Percentiles rank a stretch among this genome's conserved stretches.
phyloP scores from a whole-genome alignment of 352 stramenopile genomes.

The Phytopythium mirpurense region DNA sequence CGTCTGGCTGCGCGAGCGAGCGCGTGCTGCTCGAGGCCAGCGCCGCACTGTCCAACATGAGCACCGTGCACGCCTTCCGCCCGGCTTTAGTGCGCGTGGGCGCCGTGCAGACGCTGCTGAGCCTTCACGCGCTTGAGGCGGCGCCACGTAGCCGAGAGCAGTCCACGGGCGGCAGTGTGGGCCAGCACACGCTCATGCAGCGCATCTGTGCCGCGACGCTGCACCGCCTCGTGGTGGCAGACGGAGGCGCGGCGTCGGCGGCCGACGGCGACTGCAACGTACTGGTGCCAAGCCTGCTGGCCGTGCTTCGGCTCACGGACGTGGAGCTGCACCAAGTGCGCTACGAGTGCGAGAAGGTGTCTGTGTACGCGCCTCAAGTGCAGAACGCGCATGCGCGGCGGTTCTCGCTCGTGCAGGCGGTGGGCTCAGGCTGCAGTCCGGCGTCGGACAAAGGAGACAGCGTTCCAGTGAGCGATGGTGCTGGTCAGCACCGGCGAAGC shows the following conservation, averaged over 20 bases:
- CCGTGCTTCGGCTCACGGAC: conserved; percentile 47
- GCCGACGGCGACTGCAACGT: conserved; percentile 1
- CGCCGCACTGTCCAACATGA: conserved; percentile 63
- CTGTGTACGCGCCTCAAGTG: conserved; percentile 23
- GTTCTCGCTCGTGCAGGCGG: neutral
- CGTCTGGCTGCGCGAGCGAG: conserved; percentile 21
- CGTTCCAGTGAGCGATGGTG: no score
- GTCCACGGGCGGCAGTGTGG: neutral
- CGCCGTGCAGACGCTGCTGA: conserved; percentile 47
- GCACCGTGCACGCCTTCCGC: conserved; percentile 53
- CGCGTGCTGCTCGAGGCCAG: conserved; percentile 55
- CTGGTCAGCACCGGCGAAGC: no score
- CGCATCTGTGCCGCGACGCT: conserved; percentile 64
- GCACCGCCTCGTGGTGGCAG: conserved; percentile 61
- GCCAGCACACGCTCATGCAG: conserved; percentile 14
- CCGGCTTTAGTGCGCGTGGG: conserved; percentile 46
- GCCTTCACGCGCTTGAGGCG: conserved; percentile 13
- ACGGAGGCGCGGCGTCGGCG: conserved; percentile 16
- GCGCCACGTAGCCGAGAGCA: neutral
- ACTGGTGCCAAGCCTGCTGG: conserved; percentile 51
- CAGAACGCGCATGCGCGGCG: neutral
- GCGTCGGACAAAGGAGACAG: no score
- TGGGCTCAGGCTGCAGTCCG: neutral
- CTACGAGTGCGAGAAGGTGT: conserved; percentile 74
- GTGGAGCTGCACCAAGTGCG: conserved; percentile 66